Base-by-base conservation (phyloP, 1,284 basidiomycete species). In the Pholiota adiposa region DNA sequence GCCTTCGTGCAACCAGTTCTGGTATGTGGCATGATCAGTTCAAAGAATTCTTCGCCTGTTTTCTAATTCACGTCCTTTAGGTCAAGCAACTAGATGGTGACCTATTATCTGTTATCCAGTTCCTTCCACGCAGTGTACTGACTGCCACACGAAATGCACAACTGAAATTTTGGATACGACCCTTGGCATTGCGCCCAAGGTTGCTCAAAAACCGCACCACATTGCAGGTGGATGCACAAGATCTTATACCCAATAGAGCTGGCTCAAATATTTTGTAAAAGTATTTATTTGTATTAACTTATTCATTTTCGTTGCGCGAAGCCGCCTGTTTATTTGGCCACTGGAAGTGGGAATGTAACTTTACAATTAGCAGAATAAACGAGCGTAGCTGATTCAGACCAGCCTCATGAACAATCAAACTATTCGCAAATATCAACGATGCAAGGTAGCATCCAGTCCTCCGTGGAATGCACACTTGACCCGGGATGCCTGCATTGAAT, bases 1-100 rank as follows among this genome's bases (percentile, higher is more conserved):
- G 92, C 95, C 3, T 85, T 94, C 27, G 87, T 97, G 2, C 96
- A 97, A 70, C 96, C 96, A 25, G 93, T 97, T 36, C 78, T 97
- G 66, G 93, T 94, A 70, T 67, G 90, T 81, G 16, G 65, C 44
- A 59, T 29, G 19, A 31, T 31, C 52, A 29, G 11, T 51, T 9
- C 23, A 18, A 19, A 27, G 6, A 43, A 54, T 9, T n/a, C 27
- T 34, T 12, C 25, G 12, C 46, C 19, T 41, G 19, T 21, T 49
- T 38, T 41, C 38, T 31, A 33, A 41, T 46, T 2, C 16, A 19
- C n/a, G 50, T 23, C 29, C 34, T 60, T 0, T 68, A 94, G 92
- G 82, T 92, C 8, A 94, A 95, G 70, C 82, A 87, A 36, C 79
- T 94, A 29, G 93, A 94, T 58, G 80, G 84, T 58, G 92, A 93